phyloP scores from a whole-genome alignment of 768 basidiomycete genomes.

The Termitomyces sp. region DNA sequence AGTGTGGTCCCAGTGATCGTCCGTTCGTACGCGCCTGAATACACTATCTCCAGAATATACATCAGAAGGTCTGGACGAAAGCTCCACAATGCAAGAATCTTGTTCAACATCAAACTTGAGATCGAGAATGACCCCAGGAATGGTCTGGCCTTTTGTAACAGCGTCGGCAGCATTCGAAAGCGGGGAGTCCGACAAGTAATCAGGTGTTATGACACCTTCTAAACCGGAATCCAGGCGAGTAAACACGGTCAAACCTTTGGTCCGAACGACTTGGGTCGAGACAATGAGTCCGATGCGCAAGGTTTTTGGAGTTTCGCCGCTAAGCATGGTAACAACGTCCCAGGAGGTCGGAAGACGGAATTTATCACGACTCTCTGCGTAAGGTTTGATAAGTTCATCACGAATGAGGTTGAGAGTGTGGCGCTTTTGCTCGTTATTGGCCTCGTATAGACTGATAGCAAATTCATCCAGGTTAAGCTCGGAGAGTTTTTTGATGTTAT shows the following conservation, averaged over 20 bases:
- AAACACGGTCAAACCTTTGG: constrained; percentile 41
- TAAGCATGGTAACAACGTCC: constrained; percentile 93
- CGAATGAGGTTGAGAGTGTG: constrained; percentile 87
- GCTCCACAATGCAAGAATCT: constrained; percentile 62
- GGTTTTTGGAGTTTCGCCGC: constrained; percentile 81
- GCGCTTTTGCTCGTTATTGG: constrained; percentile 81
- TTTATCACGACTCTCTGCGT: constrained; percentile 61
- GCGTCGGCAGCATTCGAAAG: constrained; percentile 35
- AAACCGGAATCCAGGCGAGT: constrained; percentile 92
- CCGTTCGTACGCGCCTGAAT: constrained; percentile 53
- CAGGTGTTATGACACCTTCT: constrained; percentile 67
- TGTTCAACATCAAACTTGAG: constrained; percentile 57
- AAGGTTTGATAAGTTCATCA: constrained; percentile 77
- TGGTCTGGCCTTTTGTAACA: constrained; percentile 73
- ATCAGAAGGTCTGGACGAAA: constrained; percentile 67
- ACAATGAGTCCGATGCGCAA: constrained; percentile 78
- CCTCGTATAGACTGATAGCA: constrained; percentile 84
- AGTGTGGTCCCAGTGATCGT: constrained; percentile 61
- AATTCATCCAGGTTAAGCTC: constrained; percentile 96
- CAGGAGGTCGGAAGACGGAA: constrained; percentile 64
- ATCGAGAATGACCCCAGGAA: constrained; percentile 74
- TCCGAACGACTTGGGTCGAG: constrained; percentile 62
- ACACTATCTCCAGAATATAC: constrained; percentile 55
- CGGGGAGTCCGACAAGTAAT: constrained; percentile 50
- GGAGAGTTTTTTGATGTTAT: constrained; percentile 74